Base-by-base conservation (phyloP, 495 filamentous ascomycete species). In the Oleoguttula mirabilis region DNA sequence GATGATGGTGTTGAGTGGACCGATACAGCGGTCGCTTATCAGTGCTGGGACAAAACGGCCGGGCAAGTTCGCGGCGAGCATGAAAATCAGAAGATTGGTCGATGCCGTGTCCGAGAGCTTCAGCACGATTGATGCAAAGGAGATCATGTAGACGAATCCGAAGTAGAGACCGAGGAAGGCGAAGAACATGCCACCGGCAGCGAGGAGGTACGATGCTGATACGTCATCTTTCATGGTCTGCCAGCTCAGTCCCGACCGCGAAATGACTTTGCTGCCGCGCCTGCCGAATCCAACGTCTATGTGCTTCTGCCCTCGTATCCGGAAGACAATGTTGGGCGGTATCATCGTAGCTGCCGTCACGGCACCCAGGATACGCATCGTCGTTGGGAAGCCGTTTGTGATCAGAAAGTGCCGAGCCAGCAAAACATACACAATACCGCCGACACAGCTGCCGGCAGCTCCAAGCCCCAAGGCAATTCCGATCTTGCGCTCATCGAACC, bases 1-100 rank as follows among this genome's bases (percentile, higher is more conserved):
- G 34, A 58, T 51, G 10, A 60, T 37, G 0, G 46, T 56, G 43
- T 60, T 60, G 17, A 60, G 43, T 0, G 55, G 52, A 6, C 57
- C 57, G 11, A 55, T 40, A 17, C 52, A 47, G 2, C 31, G 14
- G 28, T 51, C 43, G 1, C 25, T 31, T 32, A 48, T 47, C 10
- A 40, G n/a, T n/a, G 32, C 39, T 3, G 55, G 55, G 6, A 48
- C 39, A 16, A 48, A 32, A 25, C 45, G 52, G 3, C 38, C 39
- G 8, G 52, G 52, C 1, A 47, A 21, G 32, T 45, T 58, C 8
- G 45, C 31, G 21, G 51, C 30, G 16, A 48, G 22, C 38, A 60
- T 41, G 33, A 38, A 36, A 31, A 54, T 43, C 14, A 52, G 39
- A 22, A 60, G 43, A 41, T 36, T 41, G 5, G 23, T 43, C 0